Evolutionary conservation across 1,139 yeast genomes (phyloP), one percentile per base, ranked within the genome.

Genomic region (Wickerhamomyces sp.): DNA sequence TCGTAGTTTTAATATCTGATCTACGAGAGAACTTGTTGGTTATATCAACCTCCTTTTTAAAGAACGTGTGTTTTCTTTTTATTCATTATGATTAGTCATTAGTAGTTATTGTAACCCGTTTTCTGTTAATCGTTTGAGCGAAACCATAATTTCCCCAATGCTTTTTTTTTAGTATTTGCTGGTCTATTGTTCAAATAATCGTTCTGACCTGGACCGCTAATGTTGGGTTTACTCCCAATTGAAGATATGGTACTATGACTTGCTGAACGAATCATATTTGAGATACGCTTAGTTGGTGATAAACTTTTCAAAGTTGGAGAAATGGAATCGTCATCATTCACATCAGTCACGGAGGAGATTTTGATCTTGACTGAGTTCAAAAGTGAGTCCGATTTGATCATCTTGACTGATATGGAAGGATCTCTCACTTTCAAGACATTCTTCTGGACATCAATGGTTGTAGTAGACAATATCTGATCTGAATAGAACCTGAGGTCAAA

Each of bases 231-330:
- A 27, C 33, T 33, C 6, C 18, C 33, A n/a, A 14, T 8, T 6
- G 29, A 11, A 3, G 10, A n/a, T 18, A 18, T 18, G 5, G 59
- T 52, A 27, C 46, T 51, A 15, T 53, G 38, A 36, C 60, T 56
- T 7, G 59, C 56, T 1, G 60, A 56, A 30, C 53, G 46, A n/a
- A 58, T 56, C 46, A 58, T 45, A 35, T 36, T 42, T 2, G 51
- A 33, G 3, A 56, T 33, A 39, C 45, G 54, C 41, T 51, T 55
- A 3, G 52, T 52, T 10, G 57, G 59, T 8, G 60, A 55, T 5
- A 35, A 7, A n/a, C 36, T 36, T 11, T 27, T 33, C 31, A 29
- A 10, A 11, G n/a, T 34, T 37, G 29, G 45, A 18, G 30, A 13
- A 1, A 42, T 31, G 1, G 48, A 46, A 11, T 36, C 41, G 2